phyloP scores from a whole-genome alignment of 768 basidiomycete genomes.

The Serendipita sp. region DNA sequence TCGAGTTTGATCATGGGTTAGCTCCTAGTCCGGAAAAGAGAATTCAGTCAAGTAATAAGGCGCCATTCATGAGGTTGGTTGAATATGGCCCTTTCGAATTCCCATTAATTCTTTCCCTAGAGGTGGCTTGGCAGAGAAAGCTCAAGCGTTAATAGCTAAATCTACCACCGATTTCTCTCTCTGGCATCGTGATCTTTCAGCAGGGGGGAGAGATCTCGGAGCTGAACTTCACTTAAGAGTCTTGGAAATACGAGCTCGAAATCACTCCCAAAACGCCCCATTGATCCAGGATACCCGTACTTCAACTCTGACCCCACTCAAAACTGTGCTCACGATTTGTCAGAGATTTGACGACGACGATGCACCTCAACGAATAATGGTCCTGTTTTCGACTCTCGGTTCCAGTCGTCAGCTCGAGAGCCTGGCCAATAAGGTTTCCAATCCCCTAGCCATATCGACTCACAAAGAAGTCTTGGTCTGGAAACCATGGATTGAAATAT shows the following conservation, averaged over 20 bases:
- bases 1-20: not conserved
- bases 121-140: not conserved
- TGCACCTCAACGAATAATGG: not conserved
- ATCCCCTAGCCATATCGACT: not conserved
- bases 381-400: not conserved
- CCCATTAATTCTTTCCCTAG: not conserved
- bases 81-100: not conserved
- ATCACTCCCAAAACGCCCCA: not conserved
- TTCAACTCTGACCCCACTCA: not conserved
- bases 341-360: not conserved
- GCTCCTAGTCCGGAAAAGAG: not conserved
- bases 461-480: not conserved
- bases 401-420: not conserved
- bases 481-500: not conserved
- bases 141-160: not conserved
- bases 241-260: not conserved
- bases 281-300: not conserved
- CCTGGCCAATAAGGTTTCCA: not conserved
- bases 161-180: not conserved
- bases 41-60: not conserved
- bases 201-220: not conserved
- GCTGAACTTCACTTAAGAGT: not conserved
- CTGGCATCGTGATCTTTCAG: not conserved
- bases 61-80: not conserved
- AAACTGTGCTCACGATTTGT: not conserved